Evolutionary conservation across 139 green algal genomes (phyloP).

Genomic region (Chloropicon primus): DNA sequence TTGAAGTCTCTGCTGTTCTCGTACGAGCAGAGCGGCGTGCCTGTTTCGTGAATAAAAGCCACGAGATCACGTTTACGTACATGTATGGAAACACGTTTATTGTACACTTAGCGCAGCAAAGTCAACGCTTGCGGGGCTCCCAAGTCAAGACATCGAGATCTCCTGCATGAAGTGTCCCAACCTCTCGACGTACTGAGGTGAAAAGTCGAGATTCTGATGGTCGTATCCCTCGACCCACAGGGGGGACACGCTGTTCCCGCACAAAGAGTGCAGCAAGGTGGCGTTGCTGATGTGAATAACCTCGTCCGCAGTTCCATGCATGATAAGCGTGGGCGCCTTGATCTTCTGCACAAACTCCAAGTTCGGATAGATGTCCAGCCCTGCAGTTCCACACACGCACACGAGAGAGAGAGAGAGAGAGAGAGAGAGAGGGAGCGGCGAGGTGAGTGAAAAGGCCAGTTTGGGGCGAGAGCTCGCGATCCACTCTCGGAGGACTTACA

Average conservation of each 20-base stretch:
- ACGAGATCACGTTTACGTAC: background rate
- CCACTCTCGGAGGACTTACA: too few species aligned
- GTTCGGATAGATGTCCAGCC: conserved; percentile 74
- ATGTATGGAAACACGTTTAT: background rate
- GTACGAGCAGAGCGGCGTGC: background rate
- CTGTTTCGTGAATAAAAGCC: too few species aligned
- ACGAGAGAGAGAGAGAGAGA: too few species aligned
- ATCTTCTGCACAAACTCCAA: conserved; percentile 47
- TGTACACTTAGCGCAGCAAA: background rate
- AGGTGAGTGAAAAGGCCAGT: too few species aligned
- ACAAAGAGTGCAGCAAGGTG: conserved; percentile 37
- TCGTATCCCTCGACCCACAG: conserved; percentile 58
- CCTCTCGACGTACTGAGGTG: conserved; percentile 39
- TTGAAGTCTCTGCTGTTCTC: background rate
- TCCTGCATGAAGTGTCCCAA: conserved; percentile 40
- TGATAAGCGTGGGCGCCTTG: conserved; percentile 35
- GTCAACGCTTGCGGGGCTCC: background rate
- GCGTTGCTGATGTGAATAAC: conserved; percentile 76
- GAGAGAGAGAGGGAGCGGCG: too few species aligned
- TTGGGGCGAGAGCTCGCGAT: too few species aligned
- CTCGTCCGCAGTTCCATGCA: conserved; percentile 45
- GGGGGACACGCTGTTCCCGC: conserved; percentile 33
- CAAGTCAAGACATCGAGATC: background rate
- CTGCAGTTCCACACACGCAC: too few species aligned
- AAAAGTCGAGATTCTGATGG: conserved; percentile 57